Evolutionary conservation across 2,329 filamentous ascomycete species (phyloP).

Genomic region (Curvularia verruculosa): DNA sequence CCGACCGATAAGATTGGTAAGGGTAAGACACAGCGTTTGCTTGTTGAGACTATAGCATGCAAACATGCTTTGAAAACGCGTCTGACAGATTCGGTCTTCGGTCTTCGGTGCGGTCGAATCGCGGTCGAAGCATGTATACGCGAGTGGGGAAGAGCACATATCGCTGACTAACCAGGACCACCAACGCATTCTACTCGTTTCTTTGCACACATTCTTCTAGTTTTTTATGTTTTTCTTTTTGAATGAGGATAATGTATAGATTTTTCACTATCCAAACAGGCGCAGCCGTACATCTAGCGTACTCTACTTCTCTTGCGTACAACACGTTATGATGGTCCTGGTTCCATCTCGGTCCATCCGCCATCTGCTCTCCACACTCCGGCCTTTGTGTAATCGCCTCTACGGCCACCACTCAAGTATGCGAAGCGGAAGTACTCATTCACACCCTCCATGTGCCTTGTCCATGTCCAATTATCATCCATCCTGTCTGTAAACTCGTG

Average conservation of each 20-base stretch:
- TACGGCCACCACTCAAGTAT: conserved; percentile 69
- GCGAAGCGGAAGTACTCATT: conserved; percentile 81
- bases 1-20: background rate
- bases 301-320: background rate
- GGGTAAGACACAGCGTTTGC: background rate
- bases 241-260: background rate
- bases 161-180: background rate
- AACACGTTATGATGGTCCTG: conserved; percentile 56
- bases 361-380: conserved; percentile 71
- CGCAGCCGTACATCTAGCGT: background rate
- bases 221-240: background rate
- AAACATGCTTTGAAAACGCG: background rate
- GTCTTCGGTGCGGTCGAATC: background rate
- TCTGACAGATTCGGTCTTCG: background rate
- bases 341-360: conserved; percentile 69
- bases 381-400: conserved; percentile 76
- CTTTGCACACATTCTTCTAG: background rate
- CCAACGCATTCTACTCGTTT: background rate
- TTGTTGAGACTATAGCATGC: background rate
- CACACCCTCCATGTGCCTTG: conserved; percentile 52
- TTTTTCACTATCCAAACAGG: background rate
- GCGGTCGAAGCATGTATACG: background rate
- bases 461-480: conserved; percentile 63
- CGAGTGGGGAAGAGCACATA: background rate
- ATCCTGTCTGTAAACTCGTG: conserved; percentile 66